These are phyloP conservation scores for Cercospora brassicicola DNA, from an alignment of 2,329 filamentous ascomycete genomes.

Conservation along the genomic window DNA sequence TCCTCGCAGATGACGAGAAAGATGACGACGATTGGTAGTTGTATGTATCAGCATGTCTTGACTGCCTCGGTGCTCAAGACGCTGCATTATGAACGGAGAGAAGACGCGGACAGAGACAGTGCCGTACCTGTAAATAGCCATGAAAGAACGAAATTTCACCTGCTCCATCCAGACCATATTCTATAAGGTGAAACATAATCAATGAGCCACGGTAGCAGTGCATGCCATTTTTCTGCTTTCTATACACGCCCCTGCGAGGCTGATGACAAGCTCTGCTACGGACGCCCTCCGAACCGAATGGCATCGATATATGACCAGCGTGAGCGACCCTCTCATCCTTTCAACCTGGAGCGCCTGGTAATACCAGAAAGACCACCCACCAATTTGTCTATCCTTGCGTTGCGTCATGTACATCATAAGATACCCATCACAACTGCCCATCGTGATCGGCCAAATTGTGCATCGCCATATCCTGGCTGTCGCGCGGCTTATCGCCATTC, in stretches of 20 bases:
- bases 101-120: not conserved
- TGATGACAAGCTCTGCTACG: not conserved
- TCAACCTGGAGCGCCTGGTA: not conserved
- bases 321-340: not conserved
- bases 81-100: not conserved
- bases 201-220: not conserved
- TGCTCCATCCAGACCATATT: not conserved
- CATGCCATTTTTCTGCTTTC: not conserved
- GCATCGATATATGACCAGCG: not conserved
- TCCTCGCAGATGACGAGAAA: slow-evolving; percentile 66
- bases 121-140: not conserved
- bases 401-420: slow-evolving; percentile 9
- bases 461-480: slow-evolving; percentile 59
- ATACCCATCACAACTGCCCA: slow-evolving; percentile 10
- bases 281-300: not conserved
- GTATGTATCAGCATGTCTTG: not conserved
- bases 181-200: not conserved
- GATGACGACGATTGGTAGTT: slow-evolving; percentile 72
- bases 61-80: too few relatives aligned
- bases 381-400: slow-evolving; percentile 3
- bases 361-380: not conserved
- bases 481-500: slow-evolving; percentile 15
- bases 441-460: slow-evolving; percentile 37
- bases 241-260: not conserved
- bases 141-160: not conserved